Conservation (phyloP, 2,329 filamentous ascomycete genomes). For the Diaporthe citrichinensis region DNA sequence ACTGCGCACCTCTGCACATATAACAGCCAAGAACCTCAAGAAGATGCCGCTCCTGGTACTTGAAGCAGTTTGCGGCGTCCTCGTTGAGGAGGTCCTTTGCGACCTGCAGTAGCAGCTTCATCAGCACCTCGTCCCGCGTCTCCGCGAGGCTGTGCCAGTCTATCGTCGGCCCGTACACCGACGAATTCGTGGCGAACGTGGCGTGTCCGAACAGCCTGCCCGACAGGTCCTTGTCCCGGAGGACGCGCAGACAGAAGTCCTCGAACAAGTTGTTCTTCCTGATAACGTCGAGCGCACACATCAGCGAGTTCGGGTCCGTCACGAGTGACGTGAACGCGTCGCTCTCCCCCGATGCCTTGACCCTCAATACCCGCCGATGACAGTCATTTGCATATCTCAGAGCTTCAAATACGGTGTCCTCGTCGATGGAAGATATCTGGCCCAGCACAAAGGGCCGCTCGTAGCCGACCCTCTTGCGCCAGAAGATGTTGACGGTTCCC, state of each 20-base stretch:
- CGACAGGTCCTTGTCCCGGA: constrained; percentile 27
- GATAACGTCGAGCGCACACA: constrained; percentile 45
- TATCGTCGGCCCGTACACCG: constrained; percentile 36
- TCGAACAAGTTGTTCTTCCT: constrained; percentile 45
- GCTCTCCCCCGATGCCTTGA: constrained; percentile 19
- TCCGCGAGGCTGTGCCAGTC: constrained; percentile 37
- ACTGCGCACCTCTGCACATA: constrained; percentile 50
- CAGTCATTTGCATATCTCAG: constrained; percentile 46
- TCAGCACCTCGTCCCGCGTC: constrained; percentile 31
- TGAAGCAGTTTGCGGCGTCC: constrained; percentile 39
- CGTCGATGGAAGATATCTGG: constrained; percentile 39
- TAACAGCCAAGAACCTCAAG: constrained; percentile 44
- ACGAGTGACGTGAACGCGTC: constrained; percentile 42
- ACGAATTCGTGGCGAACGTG: constrained; percentile 4
- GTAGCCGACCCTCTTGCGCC: constrained; percentile 63
- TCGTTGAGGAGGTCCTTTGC: constrained; percentile 41
- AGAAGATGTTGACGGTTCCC: constrained; percentile 63
- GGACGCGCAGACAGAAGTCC: constrained; percentile 44
- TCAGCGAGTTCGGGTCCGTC: constrained; percentile 41
- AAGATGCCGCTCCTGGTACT: constrained; percentile 43
- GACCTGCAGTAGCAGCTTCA: constrained; percentile 23
- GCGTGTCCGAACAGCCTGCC: constrained; percentile 25
- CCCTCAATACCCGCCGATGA: constrained; percentile 35
- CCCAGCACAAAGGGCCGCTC: constrained; percentile 51
- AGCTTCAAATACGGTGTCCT: constrained; percentile 47